Conservation (phyloP, 352 stramenopile species). For the Phytophthora chlamydospora region DNA sequence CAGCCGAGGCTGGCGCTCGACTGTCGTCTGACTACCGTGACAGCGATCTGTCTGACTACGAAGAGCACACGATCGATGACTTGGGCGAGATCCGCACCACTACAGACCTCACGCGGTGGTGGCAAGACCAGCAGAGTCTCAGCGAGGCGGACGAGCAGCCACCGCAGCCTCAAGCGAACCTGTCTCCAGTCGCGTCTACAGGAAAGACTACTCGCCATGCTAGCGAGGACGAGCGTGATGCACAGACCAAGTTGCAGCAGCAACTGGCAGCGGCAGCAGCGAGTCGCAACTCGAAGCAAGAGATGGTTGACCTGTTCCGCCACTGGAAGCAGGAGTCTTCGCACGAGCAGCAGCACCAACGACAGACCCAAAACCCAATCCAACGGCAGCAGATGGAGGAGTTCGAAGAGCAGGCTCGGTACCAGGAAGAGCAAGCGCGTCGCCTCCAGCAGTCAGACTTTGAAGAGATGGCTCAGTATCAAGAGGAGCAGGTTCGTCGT, state of each 20-base stretch:
- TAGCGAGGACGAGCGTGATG: constrained; percentile 12
- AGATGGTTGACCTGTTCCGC: constrained; percentile 40
- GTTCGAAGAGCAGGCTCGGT: constrained; percentile 35
- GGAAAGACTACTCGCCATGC: constrained; percentile 16
- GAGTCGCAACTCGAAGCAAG: constrained; percentile 32
- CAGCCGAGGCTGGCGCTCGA: constrained; percentile 27
- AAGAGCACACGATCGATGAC: constrained; percentile 52
- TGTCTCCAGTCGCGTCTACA: constrained; percentile 25
- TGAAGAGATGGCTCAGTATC: constrained; percentile 34
- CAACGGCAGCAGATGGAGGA: constrained; percentile 32
- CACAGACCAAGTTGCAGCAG: constrained; percentile 17
- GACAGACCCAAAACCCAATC: constrained; percentile 18
- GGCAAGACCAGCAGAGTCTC: constrained; percentile 40
- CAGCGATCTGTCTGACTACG: constrained; percentile 45
- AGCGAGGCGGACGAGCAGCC: constrained; percentile 20
- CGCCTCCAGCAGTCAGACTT: constrained; percentile 37
- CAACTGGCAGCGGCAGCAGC: constrained; percentile 10
- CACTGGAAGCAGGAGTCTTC: constrained; percentile 42
- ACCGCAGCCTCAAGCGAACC: constrained; percentile 12
- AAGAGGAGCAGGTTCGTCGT: constrained; percentile 37
- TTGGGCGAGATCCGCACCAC: constrained; percentile 48
- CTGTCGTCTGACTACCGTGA: constrained; percentile 34
- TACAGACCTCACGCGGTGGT: constrained; percentile 54
- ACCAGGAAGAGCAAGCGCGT: constrained; percentile 38
- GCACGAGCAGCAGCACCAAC: constrained; percentile 30